Percentiles rank a stretch among this genome's conserved stretches.
These are phyloP conservation scores for Baffinella frigidus DNA, from an alignment of 208 protist species.

Conservation along the genomic window DNA sequence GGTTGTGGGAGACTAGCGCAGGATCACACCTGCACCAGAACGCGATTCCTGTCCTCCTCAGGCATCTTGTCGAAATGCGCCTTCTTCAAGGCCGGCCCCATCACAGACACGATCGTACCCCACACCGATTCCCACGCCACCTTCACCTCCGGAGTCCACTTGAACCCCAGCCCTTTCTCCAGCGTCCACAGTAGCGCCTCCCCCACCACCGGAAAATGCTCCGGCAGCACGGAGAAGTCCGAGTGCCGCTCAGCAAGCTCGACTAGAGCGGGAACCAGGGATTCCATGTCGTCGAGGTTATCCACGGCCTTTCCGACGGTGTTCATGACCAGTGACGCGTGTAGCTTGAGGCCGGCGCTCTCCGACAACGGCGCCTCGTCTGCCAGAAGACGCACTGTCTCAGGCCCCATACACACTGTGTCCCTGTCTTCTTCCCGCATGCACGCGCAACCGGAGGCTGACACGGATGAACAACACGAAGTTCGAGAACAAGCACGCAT, in stretches of 20 bases:
- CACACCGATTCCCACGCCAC: not conserved
- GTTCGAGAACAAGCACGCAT: no score
- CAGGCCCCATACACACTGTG: not conserved
- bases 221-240: not conserved
- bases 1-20: no score
- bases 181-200: not conserved
- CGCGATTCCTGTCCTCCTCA: no score
- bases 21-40: no score
- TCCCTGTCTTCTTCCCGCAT: no score
- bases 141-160: not conserved
- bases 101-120: not conserved
- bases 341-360: not conserved
- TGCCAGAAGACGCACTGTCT: not conserved
- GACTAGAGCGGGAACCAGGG: not conserved
- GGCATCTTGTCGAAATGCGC: no score
- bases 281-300: not conserved
- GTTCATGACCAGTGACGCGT: not conserved
- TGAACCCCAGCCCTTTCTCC: not conserved
- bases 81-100: not conserved
- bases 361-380: not conserved
- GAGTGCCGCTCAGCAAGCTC: not conserved
- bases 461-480: no score
- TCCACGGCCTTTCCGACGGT: constrained; percentile 9
- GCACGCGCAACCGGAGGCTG: no score
- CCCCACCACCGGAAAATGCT: not conserved